Evolutionary conservation across 768 basidiomycete genomes (phyloP), one percentile per base, ranked within the genome.

Genomic region (Pholiota molesta): DNA sequence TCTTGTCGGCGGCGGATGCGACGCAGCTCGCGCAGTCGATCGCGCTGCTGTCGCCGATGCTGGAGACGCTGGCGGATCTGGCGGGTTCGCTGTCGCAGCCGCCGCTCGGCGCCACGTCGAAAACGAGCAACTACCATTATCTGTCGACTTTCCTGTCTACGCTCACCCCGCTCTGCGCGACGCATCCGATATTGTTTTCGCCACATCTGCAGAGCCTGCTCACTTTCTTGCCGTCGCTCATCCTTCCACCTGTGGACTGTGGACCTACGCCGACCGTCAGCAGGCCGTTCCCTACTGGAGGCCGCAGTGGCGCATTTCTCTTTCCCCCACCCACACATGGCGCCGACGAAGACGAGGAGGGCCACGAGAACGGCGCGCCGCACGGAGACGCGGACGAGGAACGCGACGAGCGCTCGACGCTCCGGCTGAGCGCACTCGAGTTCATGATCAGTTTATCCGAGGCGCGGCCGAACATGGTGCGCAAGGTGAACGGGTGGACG

Each of bases 371-470:
- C 23, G 71, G 70, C 5, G 70, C 23, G 14, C 71, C 69, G 29
- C 73, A 73, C 3, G 70, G 70, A 1, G 75, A 74, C 3, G 70
- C 76, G 2, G 80, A 82, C 44, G 78, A 81, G 17, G 83, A 82
- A 26, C 81, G 83, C 17, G 90, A 94, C 53, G 88, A 90, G 60
- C 82, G 85, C 57, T 83, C 87, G 42, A 87, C 88, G 19, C 80
- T 92, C 31, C 79, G 92, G 10, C 84, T 87, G 56, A 85, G 87
- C 0, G 90, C 92, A 9, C 75, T 95, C 10, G 94, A 96, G 73
- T 86, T 96, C 56, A 89, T 96, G 85, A 80, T 95, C 57, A 86
- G 84, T 13, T 73, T 97, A n/a, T 86, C 83, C 29, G 94, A 96
- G 73, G 84, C 91, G 2, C 80, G 82, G 37, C 87, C 92, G 0